Conservation (phyloP, 2,329 filamentous ascomycete genomes). For the Apiospora sp. region DNA sequence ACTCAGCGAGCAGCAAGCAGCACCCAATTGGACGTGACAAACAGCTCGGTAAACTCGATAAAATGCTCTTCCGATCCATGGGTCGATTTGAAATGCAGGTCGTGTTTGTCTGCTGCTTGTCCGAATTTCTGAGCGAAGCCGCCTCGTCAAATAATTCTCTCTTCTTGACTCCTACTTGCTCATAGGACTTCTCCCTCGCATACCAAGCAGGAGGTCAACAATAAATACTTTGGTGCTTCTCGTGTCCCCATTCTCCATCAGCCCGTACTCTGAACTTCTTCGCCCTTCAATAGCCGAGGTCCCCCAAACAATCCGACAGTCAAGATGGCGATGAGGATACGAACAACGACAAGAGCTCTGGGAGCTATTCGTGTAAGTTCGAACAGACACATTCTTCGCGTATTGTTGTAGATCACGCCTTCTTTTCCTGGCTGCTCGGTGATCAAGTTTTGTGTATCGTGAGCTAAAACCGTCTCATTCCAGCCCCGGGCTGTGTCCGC, state of each 20-base stretch:
- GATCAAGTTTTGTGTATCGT: not conserved
- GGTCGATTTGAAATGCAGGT: not conserved
- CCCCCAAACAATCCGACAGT: not conserved
- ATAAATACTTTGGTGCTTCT: not conserved
- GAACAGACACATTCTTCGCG: not conserved
- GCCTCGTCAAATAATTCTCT: not conserved
- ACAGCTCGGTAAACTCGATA: slow-evolving; percentile 15
- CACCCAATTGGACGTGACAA: slow-evolving; percentile 1
- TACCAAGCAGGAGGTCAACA: not conserved
- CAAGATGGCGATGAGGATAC: slow-evolving; percentile 71
- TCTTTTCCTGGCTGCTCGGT: not conserved
- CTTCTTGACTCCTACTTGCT: not conserved
- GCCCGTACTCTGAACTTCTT: not conserved
- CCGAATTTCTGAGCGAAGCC: not conserved
- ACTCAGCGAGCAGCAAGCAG: not conserved
- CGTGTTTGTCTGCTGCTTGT: not conserved
- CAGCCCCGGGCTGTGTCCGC: slow-evolving; percentile 42
- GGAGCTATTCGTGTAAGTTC: slow-evolving; percentile 68
- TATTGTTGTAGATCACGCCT: not conserved
- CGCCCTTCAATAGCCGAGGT: slow-evolving; percentile 26
- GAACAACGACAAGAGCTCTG: slow-evolving; percentile 68
- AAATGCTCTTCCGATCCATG: not conserved
- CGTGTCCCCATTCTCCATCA: not conserved
- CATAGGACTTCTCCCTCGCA: not conserved
- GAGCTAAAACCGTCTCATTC: slow-evolving; percentile 24